phyloP scores from a whole-genome alignment of 1,284 basidiomycete species.

The Pseudozyma sp. region DNA sequence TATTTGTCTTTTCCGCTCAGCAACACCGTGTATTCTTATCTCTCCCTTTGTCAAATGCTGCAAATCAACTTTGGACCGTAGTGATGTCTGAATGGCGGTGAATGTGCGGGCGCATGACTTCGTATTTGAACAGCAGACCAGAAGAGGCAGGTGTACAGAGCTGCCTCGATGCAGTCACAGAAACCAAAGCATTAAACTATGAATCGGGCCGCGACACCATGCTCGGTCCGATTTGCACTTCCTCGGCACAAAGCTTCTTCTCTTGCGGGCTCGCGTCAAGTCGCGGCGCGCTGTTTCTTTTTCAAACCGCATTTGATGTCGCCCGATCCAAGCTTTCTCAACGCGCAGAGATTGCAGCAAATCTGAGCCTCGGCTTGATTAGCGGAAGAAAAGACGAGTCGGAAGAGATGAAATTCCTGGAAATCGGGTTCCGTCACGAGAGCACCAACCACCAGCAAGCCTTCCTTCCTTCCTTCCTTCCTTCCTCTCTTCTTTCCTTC shows the following conservation, averaged over 20 bases:
- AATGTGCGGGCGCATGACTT: too few species aligned
- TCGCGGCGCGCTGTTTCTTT: slow-evolving; percentile 8
- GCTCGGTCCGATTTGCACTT: background rate
- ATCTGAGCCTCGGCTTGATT: background rate
- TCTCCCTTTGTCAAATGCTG: background rate
- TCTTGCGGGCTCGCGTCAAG: slow-evolving; percentile 1
- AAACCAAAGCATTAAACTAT: too few species aligned
- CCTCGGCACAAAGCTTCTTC: background rate
- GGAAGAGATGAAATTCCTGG: slow-evolving; percentile 1
- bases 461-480: slow-evolving; percentile 10
- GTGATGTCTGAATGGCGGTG: too few species aligned
- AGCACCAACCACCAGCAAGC: background rate
- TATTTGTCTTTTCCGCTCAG: background rate
- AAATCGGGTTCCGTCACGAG: slow-evolving; percentile 13
- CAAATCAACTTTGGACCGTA: background rate
- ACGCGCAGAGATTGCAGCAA: too few species aligned
- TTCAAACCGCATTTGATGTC: slow-evolving; percentile 8
- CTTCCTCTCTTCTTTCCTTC: slow-evolving; percentile 8
- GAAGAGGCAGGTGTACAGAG: too few species aligned
- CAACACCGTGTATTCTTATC: slow-evolving; percentile 11
- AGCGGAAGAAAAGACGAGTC: background rate
- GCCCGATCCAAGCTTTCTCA: slow-evolving; percentile 4
- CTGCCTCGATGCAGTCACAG: too few species aligned
- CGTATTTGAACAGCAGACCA: too few species aligned
- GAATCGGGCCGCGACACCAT: background rate